Base-by-base conservation (phyloP, 1,284 basidiomycete genomes). In the Thecaphora frezii region DNA sequence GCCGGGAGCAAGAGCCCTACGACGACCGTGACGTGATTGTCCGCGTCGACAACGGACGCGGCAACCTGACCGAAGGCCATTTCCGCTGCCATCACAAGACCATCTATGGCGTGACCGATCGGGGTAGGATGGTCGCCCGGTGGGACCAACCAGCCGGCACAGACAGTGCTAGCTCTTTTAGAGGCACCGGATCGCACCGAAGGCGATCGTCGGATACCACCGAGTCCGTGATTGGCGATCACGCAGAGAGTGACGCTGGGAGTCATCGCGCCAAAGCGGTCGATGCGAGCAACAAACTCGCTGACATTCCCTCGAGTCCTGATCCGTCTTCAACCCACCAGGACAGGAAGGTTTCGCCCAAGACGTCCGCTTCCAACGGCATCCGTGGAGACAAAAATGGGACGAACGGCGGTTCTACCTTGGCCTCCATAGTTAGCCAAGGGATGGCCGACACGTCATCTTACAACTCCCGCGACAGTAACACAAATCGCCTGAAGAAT, bases 31-130 rank as follows among this genome's bases (percentile, higher is more conserved):
- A 58, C 23, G 60, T 75, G 42, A 56, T 66, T 33, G 66, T 75
- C 22, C 62, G 70, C 22, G 73, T 72, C 16, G 73, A 75, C 24
- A 69, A 73, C 41, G 58, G 57, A 16, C 59, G 51, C 16, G 73
- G 71, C 22, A 48, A 48, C n/a, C 46, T 53, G 44, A 67, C 51
- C 22, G 64, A 69, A 21, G 71, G 71, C 36, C 93, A 97, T 82
- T 98, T 93, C 83, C 88, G 92, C 48, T 93, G 91, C 80, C 93
- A 92, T 1, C 87, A 90, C 51, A 93, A 94, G 76, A 91, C 92
- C 7, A 87, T 94, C 70, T 98, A 98, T 83, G 88, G 86, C 77
- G 85, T 97, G 73, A 94, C 94, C 0, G 91, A 93, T 28, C 90
- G 93, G 76, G 94, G 94, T 33, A 85, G 87, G 53, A 84, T 87